These are phyloP conservation scores for Conoideocrella luteorostrata DNA, from an alignment of 2,329 filamentous ascomycete species.

Conservation along the genomic window DNA sequence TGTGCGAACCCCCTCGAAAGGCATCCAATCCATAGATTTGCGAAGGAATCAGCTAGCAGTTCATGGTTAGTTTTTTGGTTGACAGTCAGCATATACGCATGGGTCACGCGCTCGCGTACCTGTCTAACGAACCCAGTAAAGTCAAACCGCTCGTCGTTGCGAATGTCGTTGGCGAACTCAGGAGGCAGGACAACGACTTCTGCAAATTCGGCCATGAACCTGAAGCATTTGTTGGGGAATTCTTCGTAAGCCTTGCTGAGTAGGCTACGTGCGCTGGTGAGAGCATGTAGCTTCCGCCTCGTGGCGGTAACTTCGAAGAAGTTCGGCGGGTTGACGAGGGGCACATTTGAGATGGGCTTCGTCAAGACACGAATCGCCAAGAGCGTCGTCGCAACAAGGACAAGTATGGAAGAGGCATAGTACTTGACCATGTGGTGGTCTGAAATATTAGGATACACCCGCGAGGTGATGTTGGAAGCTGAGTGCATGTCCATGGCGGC, in stretches of 20 bases:
- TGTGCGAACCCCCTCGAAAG: neutral
- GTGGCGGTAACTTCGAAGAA: conserved; percentile 1
- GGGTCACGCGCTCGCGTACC: too few species aligned
- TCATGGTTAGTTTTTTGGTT: neutral
- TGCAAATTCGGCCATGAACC: neutral
- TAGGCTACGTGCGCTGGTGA: neutral
- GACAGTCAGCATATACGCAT: too few species aligned
- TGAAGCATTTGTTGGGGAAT: neutral
- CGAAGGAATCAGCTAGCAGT: neutral
- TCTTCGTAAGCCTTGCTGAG: neutral
- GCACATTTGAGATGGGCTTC: neutral
- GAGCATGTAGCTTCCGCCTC: neutral
- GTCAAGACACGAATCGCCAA: neutral
- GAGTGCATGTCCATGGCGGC: neutral
- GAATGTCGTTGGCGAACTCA: neutral
- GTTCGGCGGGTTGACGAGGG: neutral
- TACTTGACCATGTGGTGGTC: neutral
- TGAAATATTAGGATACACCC: neutral
- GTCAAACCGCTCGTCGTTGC: conserved; percentile 1
- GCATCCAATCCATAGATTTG: neutral
- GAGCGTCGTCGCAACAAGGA: neutral
- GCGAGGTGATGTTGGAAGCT: neutral
- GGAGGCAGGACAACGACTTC: neutral
- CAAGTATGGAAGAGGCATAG: neutral
- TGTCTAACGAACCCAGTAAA: neutral